Conservation (phyloP, 345 rosid species). For the Durio zibethinus region DNA sequence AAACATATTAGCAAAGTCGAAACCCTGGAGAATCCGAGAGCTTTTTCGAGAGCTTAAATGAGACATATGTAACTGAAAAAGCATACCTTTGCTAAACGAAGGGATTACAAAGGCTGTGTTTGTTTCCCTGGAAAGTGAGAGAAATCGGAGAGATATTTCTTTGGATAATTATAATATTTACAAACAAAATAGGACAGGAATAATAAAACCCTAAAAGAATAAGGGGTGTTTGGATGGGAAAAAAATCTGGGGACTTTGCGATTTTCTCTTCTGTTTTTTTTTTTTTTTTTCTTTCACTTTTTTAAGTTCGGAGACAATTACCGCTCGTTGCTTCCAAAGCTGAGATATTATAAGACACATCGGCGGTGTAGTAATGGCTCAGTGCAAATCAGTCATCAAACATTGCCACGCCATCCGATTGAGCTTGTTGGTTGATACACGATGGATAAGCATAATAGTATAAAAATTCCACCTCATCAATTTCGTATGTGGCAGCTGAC, state of each 20-base stretch:
- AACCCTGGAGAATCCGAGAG: constrained; percentile 22
- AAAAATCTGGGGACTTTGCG: constrained; percentile 8
- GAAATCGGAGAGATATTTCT: background rate
- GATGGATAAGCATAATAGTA: too few species aligned
- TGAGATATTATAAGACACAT: background rate
- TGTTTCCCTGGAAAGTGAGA: background rate
- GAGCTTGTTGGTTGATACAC: too few species aligned
- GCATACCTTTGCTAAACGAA: constrained; percentile 23
- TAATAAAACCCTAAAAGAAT: background rate
- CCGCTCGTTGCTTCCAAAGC: background rate
- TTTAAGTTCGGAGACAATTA: background rate
- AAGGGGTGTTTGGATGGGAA: background rate
- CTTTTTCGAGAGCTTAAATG: background rate
- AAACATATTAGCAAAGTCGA: constrained; percentile 3
- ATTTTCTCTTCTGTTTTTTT: background rate
- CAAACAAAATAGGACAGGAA: background rate
- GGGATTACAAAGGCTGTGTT: background rate
- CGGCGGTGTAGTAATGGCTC: background rate
- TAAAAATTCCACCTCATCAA: too few species aligned
- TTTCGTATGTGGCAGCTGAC: too few species aligned
- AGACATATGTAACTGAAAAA: background rate
- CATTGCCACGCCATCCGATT: background rate
- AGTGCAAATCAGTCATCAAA: background rate
- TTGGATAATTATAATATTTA: background rate
- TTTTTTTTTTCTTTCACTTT: background rate